phyloP scores from a whole-genome alignment of 192 early-diverging fungal species.

The Glomus cerebriforme region DNA sequence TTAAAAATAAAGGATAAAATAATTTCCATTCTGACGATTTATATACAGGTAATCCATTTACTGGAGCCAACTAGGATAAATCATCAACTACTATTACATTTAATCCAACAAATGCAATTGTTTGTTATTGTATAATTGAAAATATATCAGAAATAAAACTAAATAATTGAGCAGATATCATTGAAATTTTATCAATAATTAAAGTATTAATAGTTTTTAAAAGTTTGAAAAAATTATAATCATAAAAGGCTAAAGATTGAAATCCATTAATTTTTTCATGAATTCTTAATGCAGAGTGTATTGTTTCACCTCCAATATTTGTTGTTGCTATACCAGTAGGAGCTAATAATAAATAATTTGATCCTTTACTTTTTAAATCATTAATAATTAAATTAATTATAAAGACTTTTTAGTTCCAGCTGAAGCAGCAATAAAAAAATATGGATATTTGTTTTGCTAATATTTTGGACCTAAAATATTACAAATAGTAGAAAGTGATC shows the following conservation, averaged over 20 bases:
- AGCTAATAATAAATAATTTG: too few species aligned
- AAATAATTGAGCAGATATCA: neutral
- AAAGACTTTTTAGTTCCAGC: neutral
- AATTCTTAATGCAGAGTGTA: neutral
- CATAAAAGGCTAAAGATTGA: neutral
- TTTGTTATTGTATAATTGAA: neutral
- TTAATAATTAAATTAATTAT: neutral
- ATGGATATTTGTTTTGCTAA: neutral
- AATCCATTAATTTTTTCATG: neutral
- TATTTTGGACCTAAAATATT: neutral
- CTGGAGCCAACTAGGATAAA: neutral
- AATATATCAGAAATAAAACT: slow-evolving; percentile 15
- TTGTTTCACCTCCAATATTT: neutral
- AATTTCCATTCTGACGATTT: slow-evolving; percentile 11
- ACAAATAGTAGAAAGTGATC: neutral
- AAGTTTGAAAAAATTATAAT: neutral
- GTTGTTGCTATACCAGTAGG: neutral
- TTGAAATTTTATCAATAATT: slow-evolving; percentile 23
- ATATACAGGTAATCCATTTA: neutral
- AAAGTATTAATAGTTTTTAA: neutral
- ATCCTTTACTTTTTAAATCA: neutral
- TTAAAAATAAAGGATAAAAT: slow-evolving; percentile 9
- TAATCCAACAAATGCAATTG: neutral
- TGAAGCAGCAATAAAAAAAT: slow-evolving; percentile 2
- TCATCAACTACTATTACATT: slow-evolving; percentile 18